These are phyloP conservation scores for Aspergillus leporis DNA, from an alignment of 495 filamentous ascomycete species.

Conservation along the genomic window DNA sequence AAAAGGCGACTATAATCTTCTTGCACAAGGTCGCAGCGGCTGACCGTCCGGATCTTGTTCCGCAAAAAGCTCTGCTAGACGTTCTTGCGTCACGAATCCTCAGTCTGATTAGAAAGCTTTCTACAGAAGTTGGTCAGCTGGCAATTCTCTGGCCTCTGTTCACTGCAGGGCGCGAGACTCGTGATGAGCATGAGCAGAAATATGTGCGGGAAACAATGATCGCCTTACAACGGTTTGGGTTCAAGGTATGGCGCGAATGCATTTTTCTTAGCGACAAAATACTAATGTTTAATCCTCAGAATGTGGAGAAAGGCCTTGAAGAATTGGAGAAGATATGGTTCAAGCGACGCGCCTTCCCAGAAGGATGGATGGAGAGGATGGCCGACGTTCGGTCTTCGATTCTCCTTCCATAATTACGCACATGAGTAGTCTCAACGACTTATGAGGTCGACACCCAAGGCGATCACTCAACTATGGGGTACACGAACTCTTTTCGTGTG, in stretches of 20 bases:
- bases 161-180: slow-evolving; percentile 39
- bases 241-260: slow-evolving; percentile 27
- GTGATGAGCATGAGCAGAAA: slow-evolving; percentile 34
- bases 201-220: slow-evolving; percentile 40
- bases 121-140: slow-evolving; percentile 39
- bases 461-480: background rate
- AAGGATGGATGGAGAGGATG: slow-evolving; percentile 41
- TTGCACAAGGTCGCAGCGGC: slow-evolving; percentile 39
- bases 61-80: slow-evolving; percentile 29
- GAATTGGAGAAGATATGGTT: slow-evolving; percentile 38
- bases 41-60: slow-evolving; percentile 31
- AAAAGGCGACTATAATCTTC: slow-evolving; percentile 41
- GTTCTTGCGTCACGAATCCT: slow-evolving; percentile 38
- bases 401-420: slow-evolving; percentile 25
- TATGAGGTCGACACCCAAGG: background rate
- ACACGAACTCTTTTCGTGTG: background rate
- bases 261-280: background rate
- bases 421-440: background rate
- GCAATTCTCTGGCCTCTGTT: slow-evolving; percentile 42
- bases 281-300: slow-evolving; percentile 22
- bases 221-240: slow-evolving; percentile 38
- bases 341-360: slow-evolving; percentile 39
- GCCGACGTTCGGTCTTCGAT: slow-evolving; percentile 41
- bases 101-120: slow-evolving; percentile 33
- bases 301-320: slow-evolving; percentile 40